A percentile compares a stretch with the other conserved stretches of the same genome.
phyloP scores from a whole-genome alignment of 2,329 filamentous ascomycete species.

The Lomentospora prolificans region DNA sequence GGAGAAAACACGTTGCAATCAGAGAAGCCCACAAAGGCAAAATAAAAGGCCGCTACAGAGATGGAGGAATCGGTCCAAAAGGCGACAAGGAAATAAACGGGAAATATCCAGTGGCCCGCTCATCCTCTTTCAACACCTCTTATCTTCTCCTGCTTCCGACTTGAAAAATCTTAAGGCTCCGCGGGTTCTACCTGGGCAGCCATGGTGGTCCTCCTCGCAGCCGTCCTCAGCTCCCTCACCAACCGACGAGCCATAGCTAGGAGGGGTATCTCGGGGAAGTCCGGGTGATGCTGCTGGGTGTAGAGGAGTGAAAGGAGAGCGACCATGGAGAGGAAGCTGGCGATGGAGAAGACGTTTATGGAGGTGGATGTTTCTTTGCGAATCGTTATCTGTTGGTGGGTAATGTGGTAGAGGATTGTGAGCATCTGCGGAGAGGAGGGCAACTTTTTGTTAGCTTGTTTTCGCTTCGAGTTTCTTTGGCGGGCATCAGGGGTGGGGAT shows the following conservation, averaged over 20 bases:
- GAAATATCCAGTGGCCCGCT: background rate
- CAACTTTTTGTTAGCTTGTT: background rate
- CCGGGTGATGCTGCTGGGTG: conserved; percentile 37
- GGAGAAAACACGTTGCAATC: conserved; percentile 8
- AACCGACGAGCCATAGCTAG: conserved; percentile 28
- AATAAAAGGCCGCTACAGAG: too few relatives aligned
- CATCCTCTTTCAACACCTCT: background rate
- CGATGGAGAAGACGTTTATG: conserved; percentile 67
- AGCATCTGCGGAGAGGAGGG: conserved; percentile 42
- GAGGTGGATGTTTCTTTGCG: conserved; percentile 69
- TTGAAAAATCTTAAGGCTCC: too few relatives aligned
- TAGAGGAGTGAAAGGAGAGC: conserved; percentile 59
- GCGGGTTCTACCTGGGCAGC: background rate
- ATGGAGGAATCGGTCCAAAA: too few relatives aligned
- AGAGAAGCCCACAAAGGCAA: background rate
- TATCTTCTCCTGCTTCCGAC: too few relatives aligned
- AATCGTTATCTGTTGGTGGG: conserved; percentile 69
- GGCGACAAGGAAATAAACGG: too few relatives aligned
- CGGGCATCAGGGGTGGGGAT: too few relatives aligned
- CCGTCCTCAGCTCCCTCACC: conserved; percentile 23
- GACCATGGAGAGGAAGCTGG: conserved; percentile 67
- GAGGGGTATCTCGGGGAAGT: conserved; percentile 51
- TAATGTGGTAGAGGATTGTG: conserved; percentile 66
- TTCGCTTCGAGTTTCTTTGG: background rate
- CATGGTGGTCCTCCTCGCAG: background rate